Base-by-base conservation (phyloP, 2,329 filamentous ascomycete genomes). In the Diaporthe aspalathi region DNA sequence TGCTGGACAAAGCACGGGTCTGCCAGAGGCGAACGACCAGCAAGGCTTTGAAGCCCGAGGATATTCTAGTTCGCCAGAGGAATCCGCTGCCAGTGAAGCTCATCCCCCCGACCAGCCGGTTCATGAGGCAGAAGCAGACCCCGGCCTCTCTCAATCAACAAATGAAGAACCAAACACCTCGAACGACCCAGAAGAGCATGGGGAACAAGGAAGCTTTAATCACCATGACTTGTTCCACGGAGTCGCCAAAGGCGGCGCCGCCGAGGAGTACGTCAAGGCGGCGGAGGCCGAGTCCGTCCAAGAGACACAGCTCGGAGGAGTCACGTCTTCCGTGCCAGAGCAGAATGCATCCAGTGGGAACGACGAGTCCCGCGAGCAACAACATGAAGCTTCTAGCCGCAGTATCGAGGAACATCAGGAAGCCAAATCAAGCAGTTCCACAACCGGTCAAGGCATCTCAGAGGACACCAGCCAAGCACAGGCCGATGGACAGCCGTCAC, bases 241-340 rank as follows among this genome's bases (percentile, higher is more conserved):
- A 22, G 47, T 69, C 20, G 22, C 32, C 38, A 69, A 69, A 52
- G 70, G 70, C 27, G 70, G 56, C 20, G 49, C 70, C 8, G 70
- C 70, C 4, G 70, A 71, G 20, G 70, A 65, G 24, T 71, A 71
- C 35, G 65, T 69, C 29, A 22, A 63, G 40, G 69, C 65, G 70
- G 70, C 66, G 17, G 24, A 43, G 24, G 29, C 40, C 12, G 35
- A 68, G 20, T 22, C 38, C 11, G 57, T 9, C 8, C 29, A 50
- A 38, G 45, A 66, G 27, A 17, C 38, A 47, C 57, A 54, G 20
- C n/a, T 38, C 9, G 68, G 62, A 14, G 27, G 43, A 7, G 35
- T 53, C 17, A 53, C 12, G 16, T 45, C 57, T 20, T 32, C 57
- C 5, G 20, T 35, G 11, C 27, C 57, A 50, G 60, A 65, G 29